Evolutionary conservation across 768 basidiomycete species (phyloP).

Genomic region (Hydnum rufescens): DNA sequence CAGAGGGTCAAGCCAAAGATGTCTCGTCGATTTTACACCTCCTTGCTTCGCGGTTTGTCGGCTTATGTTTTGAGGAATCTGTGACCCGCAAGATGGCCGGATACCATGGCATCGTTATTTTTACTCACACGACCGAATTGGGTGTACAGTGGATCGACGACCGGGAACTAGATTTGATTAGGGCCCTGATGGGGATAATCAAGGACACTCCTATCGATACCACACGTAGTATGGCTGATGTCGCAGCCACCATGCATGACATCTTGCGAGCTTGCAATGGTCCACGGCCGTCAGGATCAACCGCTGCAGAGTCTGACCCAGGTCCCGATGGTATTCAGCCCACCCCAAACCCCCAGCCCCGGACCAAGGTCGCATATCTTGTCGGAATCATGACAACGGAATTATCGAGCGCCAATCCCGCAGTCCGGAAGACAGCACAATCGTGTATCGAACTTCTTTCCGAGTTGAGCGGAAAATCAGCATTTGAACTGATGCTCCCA

Average conservation of each 20-base stretch:
- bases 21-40: constrained; percentile 56
- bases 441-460: constrained; percentile 62
- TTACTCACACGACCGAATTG: constrained; percentile 50
- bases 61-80: constrained; percentile 76
- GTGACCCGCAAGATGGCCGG: constrained; percentile 86
- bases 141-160: constrained; percentile 66
- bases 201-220: constrained; percentile 89
- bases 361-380: constrained; percentile 30
- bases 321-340: background rate
- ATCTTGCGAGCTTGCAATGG: background rate
- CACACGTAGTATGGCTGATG: constrained; percentile 59
- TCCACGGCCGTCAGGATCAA: no score
- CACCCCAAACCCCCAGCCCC: background rate
- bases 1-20: constrained; percentile 13
- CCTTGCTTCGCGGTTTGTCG: constrained; percentile 62
- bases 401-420: constrained; percentile 64
- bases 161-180: constrained; percentile 74
- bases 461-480: constrained; percentile 45
- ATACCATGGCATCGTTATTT: constrained; percentile 63
- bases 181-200: constrained; percentile 74
- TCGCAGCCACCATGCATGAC: constrained; percentile 51
- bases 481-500: constrained; percentile 60
- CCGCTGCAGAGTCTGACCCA: background rate
- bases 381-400: constrained; percentile 76
- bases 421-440: constrained; percentile 72